Conservation (phyloP, 129 eudicot species). For the Escallonia herrerae region DNA sequence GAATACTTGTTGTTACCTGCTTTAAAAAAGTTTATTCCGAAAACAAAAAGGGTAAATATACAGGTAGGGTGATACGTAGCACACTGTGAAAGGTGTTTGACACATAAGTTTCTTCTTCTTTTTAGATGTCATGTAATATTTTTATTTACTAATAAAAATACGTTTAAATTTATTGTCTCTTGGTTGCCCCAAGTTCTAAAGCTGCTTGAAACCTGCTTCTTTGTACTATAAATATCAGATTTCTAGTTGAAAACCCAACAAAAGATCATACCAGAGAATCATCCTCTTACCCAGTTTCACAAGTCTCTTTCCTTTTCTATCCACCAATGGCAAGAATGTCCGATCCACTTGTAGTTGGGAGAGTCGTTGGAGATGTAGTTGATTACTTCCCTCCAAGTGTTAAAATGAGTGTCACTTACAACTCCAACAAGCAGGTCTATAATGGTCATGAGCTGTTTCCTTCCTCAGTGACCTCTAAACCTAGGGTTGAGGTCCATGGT, state of each 20-base stretch:
- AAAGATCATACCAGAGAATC: background rate
- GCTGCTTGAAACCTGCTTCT: no score
- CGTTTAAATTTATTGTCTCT: no score
- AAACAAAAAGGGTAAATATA: no score
- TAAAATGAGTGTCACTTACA: conserved; percentile 67
- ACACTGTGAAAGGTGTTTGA: no score
- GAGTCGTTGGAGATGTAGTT: conserved; percentile 88
- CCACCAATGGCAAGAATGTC: conserved; percentile 28
- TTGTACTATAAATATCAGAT: conserved; percentile 7
- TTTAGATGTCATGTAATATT: no score
- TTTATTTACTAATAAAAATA: no score
- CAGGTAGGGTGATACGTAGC: no score
- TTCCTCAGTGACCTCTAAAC: conserved; percentile 67
- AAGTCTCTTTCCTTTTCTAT: background rate
- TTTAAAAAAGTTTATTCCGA: no score
- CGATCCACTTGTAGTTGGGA: conserved; percentile 71
- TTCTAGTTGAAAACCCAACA: background rate
- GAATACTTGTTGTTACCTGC: no score
- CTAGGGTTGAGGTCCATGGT: conserved; percentile 87
- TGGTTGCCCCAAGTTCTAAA: no score
- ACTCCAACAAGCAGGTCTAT: conserved; percentile 72
- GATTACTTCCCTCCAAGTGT: conserved; percentile 55
- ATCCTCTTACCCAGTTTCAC: conserved; percentile 6
- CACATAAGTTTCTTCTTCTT: no score
- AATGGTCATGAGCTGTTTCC: conserved; percentile 95